Evolutionary conservation across 108 stramenopile genomes (phyloP), one percentile per base, ranked within the genome.

Genomic region (Cylindrotheca closterium): DNA sequence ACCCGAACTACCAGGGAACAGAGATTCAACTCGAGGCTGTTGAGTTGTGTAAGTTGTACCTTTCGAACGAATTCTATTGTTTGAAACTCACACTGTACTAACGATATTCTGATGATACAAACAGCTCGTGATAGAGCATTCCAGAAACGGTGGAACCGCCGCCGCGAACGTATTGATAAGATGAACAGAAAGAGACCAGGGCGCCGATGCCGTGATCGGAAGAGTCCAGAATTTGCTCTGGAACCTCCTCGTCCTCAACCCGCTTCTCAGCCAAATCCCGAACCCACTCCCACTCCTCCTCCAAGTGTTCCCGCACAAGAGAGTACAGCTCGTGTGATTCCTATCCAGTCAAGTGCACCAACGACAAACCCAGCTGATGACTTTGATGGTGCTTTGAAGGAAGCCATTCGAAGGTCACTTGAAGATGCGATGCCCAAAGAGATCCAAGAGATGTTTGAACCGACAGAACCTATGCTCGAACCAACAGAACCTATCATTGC

Each of bases 21-120:
- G 81, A 85, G 8, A 76, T 85, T n/a, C 58, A 78, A 25, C 91
- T 91, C 63, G 83, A 84, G 56, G 63, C 70, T 2, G 84, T 73
- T 4, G 74, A 81, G 33, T 70, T 87, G 3, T 80, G 80, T 79
- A 42, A 42, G 37, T 42, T 42, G 7, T 72, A 45, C 61, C 21
- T 12, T 3, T 26, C 29, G 46, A 51, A 52, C 46, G 31, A 3
- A 22, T 21, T 8, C 28, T 17, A 31, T 37, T 17, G 2, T 65
- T 42, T 60, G 26, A 55, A 46, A 46, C n/a, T n/a, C 15, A 42
- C 7, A 10, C 15, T 15, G 7, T 42, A 42, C 37, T 15, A 10
- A 7, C 15, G 37, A 10, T 15, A 7, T 15, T 42, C 37, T 5
- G 2, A 22, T 65, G 8, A 28, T 22, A 29, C 47, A 30, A 2